A percentile compares a stretch with the other conserved stretches of the same genome.
Conservation (phyloP, 805 yeast genomes). For the Ogataea philodendri region DNA sequence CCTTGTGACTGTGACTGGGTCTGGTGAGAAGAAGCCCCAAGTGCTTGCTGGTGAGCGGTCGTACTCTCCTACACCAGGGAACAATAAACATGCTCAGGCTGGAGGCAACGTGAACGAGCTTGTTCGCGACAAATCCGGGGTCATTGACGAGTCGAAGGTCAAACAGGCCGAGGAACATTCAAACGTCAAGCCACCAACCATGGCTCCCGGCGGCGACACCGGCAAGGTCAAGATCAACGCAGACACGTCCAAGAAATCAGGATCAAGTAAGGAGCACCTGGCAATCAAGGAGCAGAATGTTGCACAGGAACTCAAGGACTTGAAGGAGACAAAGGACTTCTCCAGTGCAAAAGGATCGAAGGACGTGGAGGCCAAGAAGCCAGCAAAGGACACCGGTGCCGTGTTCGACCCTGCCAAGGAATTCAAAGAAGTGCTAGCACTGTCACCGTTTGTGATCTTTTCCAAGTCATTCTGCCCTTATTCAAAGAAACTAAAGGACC, state of each 20-base stretch:
- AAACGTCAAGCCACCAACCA: slow-evolving; percentile 21
- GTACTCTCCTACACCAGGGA: slow-evolving; percentile 10
- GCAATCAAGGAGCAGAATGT: slow-evolving; percentile 17
- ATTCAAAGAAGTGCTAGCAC: slow-evolving; percentile 52
- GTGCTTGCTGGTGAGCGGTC: slow-evolving; percentile 9
- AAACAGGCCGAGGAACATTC: slow-evolving; percentile 36
- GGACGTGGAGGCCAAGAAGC: slow-evolving; percentile 1
- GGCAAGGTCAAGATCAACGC: slow-evolving; percentile 8
- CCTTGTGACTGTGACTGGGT: slow-evolving; percentile 31
- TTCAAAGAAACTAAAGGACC: slow-evolving; percentile 65
- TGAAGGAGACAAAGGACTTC: slow-evolving; percentile 3
- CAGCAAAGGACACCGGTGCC: slow-evolving; percentile 1
- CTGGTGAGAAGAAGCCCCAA: slow-evolving; percentile 15
- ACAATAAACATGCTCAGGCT: slow-evolving; percentile 18
- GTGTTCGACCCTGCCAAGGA: slow-evolving; percentile 51
- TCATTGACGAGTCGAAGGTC: slow-evolving; percentile 42
- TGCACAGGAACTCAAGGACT: too few relatives aligned
- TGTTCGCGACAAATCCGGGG: slow-evolving; percentile 36
- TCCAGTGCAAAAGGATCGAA: neutral
- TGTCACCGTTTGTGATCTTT: slow-evolving; percentile 67
- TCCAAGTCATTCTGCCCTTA: slow-evolving; percentile 71
- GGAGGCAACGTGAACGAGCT: slow-evolving; percentile 27
- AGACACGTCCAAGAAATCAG: slow-evolving; percentile 8
- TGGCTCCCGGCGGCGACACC: slow-evolving; percentile 23
- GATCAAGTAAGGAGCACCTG: slow-evolving; percentile 9